These are phyloP conservation scores for Cyanidioschyzon merolae DNA, from an alignment of 23 red algal species.

Conservation along the genomic window DNA sequence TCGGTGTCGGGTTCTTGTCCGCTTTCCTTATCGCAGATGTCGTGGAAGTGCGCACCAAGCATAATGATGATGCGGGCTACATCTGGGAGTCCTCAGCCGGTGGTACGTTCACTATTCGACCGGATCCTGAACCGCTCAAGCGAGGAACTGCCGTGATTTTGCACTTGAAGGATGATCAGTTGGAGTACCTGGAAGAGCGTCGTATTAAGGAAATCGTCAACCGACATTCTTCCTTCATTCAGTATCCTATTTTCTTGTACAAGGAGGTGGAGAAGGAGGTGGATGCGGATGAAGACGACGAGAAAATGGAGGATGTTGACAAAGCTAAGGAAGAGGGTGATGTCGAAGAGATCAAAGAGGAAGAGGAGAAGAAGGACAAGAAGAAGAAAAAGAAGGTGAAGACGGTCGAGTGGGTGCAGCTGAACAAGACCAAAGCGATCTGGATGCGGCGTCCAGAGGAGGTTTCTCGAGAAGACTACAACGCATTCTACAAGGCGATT, in stretches of 20 bases:
- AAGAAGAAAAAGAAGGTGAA: constrained; percentile 97
- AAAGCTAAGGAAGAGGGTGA: constrained; percentile 44
- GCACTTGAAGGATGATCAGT: constrained; percentile 94
- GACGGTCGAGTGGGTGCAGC: constrained; percentile 83
- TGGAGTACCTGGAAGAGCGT: constrained; percentile 89
- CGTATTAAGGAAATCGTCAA: constrained; percentile 94
- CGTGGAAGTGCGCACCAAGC: constrained; percentile 89
- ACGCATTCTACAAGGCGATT: constrained; percentile 92
- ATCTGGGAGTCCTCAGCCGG: constrained; percentile 97
- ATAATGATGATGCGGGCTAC: constrained; percentile 91
- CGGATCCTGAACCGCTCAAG: constrained; percentile 59
- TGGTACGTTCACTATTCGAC: constrained; percentile 75
- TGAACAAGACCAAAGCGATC: constrained; percentile 98
- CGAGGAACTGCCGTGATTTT: constrained; percentile 79
- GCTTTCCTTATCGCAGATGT: constrained; percentile 85
- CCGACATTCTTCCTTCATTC: constrained; percentile 97
- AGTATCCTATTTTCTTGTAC: constrained; percentile 88
- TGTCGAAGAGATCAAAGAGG: constrained; percentile 67
- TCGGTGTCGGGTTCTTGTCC: constrained; percentile 97
- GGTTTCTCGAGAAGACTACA: constrained; percentile 86
- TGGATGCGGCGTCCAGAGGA: constrained; percentile 96
- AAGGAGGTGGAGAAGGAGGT: constrained; percentile 87
- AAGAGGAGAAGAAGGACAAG: constrained; percentile 78
- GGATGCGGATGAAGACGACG: constrained; percentile 77
- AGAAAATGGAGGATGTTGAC: constrained; percentile 33